Evolutionary conservation across 768 basidiomycete species (phyloP).

Genomic region (Phylloporus arenicola): DNA sequence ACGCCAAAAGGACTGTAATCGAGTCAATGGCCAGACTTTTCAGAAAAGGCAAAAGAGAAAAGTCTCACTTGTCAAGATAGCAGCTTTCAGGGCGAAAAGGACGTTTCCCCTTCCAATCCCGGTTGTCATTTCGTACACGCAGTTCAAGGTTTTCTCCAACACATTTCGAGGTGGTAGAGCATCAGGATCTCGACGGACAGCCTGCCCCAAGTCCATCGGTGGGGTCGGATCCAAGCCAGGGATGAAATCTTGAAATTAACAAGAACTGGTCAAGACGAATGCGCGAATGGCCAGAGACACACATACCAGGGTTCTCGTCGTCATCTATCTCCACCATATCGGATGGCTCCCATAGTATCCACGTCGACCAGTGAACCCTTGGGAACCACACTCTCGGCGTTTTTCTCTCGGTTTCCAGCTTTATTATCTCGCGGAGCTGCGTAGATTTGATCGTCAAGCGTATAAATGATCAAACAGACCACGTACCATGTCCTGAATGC

Average conservation of each 20-base stretch:
- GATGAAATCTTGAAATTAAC: conserved; percentile 40
- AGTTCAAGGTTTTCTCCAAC: conserved; percentile 47
- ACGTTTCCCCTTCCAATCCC: conserved; percentile 53
- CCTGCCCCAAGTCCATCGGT: conserved; percentile 49
- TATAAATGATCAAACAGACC: not conserved
- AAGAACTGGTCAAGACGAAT: not conserved
- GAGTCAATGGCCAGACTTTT: not conserved
- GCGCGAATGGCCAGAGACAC: not conserved
- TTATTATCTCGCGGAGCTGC: conserved; percentile 54
- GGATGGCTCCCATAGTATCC: conserved; percentile 43
- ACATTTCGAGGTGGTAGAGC: conserved; percentile 62
- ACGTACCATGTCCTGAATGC: conserved; percentile 33
- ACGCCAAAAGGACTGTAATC: conserved; percentile 46
- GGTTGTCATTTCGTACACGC: conserved; percentile 36
- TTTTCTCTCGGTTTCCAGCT: conserved; percentile 45
- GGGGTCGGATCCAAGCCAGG: conserved; percentile 46
- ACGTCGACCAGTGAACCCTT: conserved; percentile 22
- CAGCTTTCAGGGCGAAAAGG: conserved; percentile 69
- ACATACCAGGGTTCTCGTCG: conserved; percentile 62
- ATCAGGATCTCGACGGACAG: conserved; percentile 63
- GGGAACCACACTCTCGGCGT: conserved; percentile 56
- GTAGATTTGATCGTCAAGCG: not conserved
- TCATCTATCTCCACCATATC: conserved; percentile 45
- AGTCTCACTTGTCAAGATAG: conserved; percentile 50
- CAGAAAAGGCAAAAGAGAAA: not conserved